Percentiles rank a stretch among this genome's conserved stretches.
Evolutionary conservation across 192 early-diverging fungal genomes (phyloP).

Genomic region (Phlyctochytrium planicorne): DNA sequence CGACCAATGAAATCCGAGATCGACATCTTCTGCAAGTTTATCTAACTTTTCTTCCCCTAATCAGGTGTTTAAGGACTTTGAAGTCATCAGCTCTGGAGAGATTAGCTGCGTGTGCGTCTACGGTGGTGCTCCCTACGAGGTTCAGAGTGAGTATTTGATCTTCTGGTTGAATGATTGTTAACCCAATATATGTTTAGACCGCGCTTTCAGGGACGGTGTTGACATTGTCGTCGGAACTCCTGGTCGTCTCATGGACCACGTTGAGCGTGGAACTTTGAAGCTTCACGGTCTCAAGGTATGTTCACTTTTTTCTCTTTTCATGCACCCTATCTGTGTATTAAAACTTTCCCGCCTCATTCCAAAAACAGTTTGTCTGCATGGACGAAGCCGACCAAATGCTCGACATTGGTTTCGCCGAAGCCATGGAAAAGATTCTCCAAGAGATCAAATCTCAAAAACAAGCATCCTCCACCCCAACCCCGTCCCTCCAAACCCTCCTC

Average conservation of each 20-base stretch:
- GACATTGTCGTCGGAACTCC: slow-evolving; percentile 97
- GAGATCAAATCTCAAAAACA: slow-evolving; percentile 76
- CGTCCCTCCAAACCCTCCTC: slow-evolving; percentile 66
- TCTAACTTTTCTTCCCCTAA: too few relatives aligned
- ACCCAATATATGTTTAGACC: slow-evolving; percentile 16
- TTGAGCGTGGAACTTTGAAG: slow-evolving; percentile 78
- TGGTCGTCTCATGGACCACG: slow-evolving; percentile 81
- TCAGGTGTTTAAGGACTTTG: slow-evolving; percentile 52
- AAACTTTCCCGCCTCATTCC: neutral
- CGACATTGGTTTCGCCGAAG: slow-evolving; percentile 79
- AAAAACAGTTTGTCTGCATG: slow-evolving; percentile 39
- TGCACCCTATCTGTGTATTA: neutral
- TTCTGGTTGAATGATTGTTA: neutral
- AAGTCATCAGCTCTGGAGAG: slow-evolving; percentile 57
- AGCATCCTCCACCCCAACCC: slow-evolving; percentile 19
- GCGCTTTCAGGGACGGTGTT: slow-evolving; percentile 50
- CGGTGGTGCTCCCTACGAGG: slow-evolving; percentile 83
- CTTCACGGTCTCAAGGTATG: slow-evolving; percentile 52
- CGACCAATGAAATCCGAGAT: too few relatives aligned
- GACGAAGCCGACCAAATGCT: slow-evolving; percentile 87
- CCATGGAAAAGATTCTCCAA: slow-evolving; percentile 77
- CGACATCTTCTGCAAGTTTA: too few relatives aligned
- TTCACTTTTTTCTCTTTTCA: slow-evolving; percentile 4
- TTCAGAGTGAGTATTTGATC: slow-evolving; percentile 40
- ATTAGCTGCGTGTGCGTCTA: slow-evolving; percentile 72